A percentile compares a stretch with the other conserved stretches of the same genome.
Evolutionary conservation across 148 eudicot genomes (phyloP).

Genomic region (Camellia granthamiana): DNA sequence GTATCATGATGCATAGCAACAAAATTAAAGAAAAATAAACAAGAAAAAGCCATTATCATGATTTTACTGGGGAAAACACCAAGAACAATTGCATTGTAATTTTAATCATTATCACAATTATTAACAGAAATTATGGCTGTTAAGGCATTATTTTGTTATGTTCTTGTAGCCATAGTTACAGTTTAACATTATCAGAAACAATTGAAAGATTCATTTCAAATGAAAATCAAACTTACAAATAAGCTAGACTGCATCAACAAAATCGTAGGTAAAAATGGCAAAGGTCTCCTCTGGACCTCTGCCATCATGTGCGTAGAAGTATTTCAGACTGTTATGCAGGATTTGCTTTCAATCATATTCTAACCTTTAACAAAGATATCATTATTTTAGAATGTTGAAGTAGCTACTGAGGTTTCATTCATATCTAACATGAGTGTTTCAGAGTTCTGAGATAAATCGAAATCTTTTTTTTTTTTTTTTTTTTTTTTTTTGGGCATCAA

Average conservation of each 20-base stretch:
- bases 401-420: background rate
- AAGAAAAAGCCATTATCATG: background rate
- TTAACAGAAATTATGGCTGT: background rate
- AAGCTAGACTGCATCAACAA: background rate
- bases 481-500: no score
- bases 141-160: background rate
- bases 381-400: background rate
- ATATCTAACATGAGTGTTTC: background rate
- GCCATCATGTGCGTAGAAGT: background rate
- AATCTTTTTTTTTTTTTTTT: background rate
- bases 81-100: background rate
- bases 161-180: background rate
- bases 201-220: background rate
- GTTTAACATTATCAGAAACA: background rate
- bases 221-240: background rate
- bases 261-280: background rate
- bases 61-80: background rate
- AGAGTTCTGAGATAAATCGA: background rate
- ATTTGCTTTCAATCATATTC: background rate
- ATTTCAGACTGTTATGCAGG: background rate
- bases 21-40: background rate
- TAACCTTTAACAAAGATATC: background rate
- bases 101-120: background rate
- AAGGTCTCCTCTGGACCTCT: background rate
- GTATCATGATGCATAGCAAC: background rate